phyloP scores from a whole-genome alignment of 2,329 filamentous ascomycete species.

The Gnomoniopsis smithogilvyi region DNA sequence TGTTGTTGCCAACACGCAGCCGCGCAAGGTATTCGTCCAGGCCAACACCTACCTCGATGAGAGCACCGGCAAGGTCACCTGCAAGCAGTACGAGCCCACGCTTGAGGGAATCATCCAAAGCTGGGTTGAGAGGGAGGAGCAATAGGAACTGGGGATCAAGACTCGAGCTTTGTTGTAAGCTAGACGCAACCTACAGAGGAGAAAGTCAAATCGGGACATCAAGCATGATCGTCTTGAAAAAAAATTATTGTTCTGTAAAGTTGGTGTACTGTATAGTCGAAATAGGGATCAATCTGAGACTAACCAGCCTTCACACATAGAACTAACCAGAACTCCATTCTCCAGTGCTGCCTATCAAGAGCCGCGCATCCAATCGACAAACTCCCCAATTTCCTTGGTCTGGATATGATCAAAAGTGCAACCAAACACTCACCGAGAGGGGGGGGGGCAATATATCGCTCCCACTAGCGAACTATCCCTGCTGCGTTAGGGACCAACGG shows the following conservation, averaged over 20 bases:
- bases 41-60: conserved; percentile 78
- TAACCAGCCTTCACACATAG: not conserved
- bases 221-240: not conserved
- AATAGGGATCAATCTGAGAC: conserved; percentile 17
- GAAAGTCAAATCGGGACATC: not conserved
- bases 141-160: not conserved
- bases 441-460: not conserved
- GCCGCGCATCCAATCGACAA: not conserved
- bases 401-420: not conserved
- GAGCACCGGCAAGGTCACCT: conserved; percentile 63
- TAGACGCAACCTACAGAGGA: not conserved
- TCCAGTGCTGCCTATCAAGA: not conserved
- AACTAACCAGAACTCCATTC: not conserved
- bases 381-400: not conserved
- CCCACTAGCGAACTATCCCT: not conserved
- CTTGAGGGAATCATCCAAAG: conserved; percentile 80
- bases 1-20: conserved; percentile 74
- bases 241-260: not conserved
- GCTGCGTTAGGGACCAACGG: conserved; percentile 11
- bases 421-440: not conserved
- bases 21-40: conserved; percentile 90
- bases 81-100: conserved; percentile 85
- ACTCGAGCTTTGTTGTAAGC: not conserved
- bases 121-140: conserved; percentile 61
- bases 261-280: conserved; percentile 7